Evolutionary conservation across 148 eudicot genomes (phyloP), one percentile per base, ranked within the genome.

Genomic region (Arctostaphylos glauca): DNA sequence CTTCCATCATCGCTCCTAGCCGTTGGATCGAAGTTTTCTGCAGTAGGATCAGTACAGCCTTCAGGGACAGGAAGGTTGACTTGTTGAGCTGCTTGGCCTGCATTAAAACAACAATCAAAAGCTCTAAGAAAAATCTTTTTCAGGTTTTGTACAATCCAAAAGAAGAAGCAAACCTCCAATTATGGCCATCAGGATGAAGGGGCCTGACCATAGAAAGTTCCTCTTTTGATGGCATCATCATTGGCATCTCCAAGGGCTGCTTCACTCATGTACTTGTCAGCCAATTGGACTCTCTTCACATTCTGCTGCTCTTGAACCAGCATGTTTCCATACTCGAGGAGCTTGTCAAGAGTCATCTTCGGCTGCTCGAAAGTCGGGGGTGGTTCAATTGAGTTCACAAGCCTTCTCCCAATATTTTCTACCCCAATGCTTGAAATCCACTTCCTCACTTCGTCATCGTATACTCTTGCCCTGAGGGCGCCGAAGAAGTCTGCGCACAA

Each of bases 181-280:
- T 18, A 64, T 43, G 62, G 52, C 80, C 68, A 74, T 25, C 1
- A 67, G 76, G 81, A 54, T 9, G 10, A 68, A 50, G 81, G 77
- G 48, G 48, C 43, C 87, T 87, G 78, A 81, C 81, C 79, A 74
- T 85, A 88, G 78, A 88, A 88, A 58, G 75, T 76, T 59, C 90
- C 90, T 10, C 64, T 86, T 43, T 81, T 81, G 9, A 86, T 86
- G 23, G 88, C 90, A 75, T 88, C 88, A 18, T 81, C 88, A 43
- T 88, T 88, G 2, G 90, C 90, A 70, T 88, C 86, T 46, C 90
- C 90, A 1, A 88, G 86, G 0, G 90, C 90, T 25, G 90, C 90
- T 67, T 88, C 90, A 3, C 81, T 84, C 72, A 88, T 21, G 84
- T 88, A 85, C 84, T 85, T 85, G 81, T 86, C 90, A 19, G 87